phyloP scores from a whole-genome alignment of 75 land plant species.

The Picea sitchensis region DNA sequence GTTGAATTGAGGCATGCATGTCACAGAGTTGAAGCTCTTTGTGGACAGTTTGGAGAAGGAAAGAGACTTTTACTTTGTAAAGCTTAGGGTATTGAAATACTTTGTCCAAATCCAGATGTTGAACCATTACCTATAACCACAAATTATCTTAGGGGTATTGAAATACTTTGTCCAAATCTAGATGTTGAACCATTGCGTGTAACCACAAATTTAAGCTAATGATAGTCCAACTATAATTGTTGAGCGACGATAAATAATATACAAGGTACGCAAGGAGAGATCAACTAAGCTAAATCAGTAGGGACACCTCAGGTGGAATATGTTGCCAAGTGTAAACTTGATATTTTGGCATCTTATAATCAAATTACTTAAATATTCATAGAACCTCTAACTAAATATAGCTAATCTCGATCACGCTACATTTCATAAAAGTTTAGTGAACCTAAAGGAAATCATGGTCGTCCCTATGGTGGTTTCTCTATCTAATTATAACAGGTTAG shows the following conservation, averaged over 20 bases:
- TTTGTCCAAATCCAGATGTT: conserved; percentile 69
- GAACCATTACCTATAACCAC: conserved; percentile 26
- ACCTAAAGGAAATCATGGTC: too few relatives aligned
- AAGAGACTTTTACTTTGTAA: conserved; percentile 88
- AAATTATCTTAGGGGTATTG: too few relatives aligned
- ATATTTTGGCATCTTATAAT: too few relatives aligned
- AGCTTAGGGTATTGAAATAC: conserved; percentile 83
- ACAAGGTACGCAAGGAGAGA: conserved; percentile 21
- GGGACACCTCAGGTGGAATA: conserved; percentile 36
- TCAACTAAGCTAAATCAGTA: conserved; percentile 22
- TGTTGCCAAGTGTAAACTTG: conserved; percentile 18
- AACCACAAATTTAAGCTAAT: conserved; percentile 35
- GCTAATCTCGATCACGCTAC: too few relatives aligned
- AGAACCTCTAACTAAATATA: too few relatives aligned
- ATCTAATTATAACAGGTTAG: too few relatives aligned
- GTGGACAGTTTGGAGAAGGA: conserved; percentile 84
- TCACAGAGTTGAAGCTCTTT: conserved; percentile 62
- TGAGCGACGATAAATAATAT: conserved; percentile 59
- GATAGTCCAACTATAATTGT: conserved; percentile 53
- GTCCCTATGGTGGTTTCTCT: too few relatives aligned
- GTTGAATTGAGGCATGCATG: conserved; percentile 24
- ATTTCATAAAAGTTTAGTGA: too few relatives aligned
- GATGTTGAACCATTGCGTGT: conserved; percentile 4
- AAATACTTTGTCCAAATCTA: too few relatives aligned
- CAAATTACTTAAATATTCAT: too few relatives aligned